These are phyloP conservation scores for Barbarea vulgaris DNA, from an alignment of 345 rosid species.

Conservation along the genomic window DNA sequence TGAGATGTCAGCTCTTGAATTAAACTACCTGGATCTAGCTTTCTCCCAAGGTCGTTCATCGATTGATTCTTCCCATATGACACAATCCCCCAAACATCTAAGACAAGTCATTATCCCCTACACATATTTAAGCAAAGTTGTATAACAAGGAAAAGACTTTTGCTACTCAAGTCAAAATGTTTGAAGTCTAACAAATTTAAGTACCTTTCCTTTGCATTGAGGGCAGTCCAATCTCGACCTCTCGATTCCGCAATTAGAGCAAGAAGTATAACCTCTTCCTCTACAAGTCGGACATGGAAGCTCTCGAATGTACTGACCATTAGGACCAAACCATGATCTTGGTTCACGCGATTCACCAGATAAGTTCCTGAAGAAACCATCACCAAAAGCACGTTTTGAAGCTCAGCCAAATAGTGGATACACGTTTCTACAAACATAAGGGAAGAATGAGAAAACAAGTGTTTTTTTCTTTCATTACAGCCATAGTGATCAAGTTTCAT, in stretches of 20 bases:
- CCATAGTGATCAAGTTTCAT: background rate
- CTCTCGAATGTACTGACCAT: slow-evolving; percentile 88
- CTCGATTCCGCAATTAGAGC: slow-evolving; percentile 84
- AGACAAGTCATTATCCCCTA: slow-evolving; percentile 86
- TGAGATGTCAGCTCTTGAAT: background rate
- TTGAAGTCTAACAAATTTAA: background rate
- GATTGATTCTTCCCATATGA: slow-evolving; percentile 92
- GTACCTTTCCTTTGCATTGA: slow-evolving; percentile 84
- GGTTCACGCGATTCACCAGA: slow-evolving; percentile 53
- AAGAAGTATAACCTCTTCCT: slow-evolving; percentile 91
- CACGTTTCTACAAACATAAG: background rate
- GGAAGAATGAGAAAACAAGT: background rate
- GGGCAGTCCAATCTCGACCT: slow-evolving; percentile 68
- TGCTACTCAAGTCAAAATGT: background rate
- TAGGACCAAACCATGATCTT: slow-evolving; percentile 95
- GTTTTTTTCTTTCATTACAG: background rate
- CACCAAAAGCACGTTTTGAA: slow-evolving; percentile 14
- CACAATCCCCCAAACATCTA: slow-evolving; percentile 86
- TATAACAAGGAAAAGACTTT: background rate
- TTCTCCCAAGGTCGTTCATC: slow-evolving; percentile 97
- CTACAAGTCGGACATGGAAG: slow-evolving; percentile 94
- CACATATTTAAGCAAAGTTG: slow-evolving; percentile 4
- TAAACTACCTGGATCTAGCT: slow-evolving; percentile 75
- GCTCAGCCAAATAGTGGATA: background rate
- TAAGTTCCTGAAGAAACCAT: slow-evolving; percentile 52